A percentile compares a stretch with the other conserved stretches of the same genome.
Conservation (phyloP, 1,284 basidiomycete species). For the Moniliella sp. region DNA sequence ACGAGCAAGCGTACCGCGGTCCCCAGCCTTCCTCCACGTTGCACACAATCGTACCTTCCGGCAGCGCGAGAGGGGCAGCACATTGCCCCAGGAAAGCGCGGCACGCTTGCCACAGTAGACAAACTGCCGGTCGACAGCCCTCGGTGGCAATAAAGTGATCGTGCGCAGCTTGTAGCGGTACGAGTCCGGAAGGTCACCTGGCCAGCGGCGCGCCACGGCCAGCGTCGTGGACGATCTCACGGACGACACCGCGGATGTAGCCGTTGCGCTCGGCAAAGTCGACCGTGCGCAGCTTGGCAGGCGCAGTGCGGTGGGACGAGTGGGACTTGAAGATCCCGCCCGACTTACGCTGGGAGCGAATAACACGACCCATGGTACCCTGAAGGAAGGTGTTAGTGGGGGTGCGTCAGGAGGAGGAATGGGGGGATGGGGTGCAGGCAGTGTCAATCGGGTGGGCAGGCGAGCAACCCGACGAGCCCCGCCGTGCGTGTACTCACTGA, state of each 20-base stretch:
- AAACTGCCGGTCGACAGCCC: slow-evolving; percentile 86
- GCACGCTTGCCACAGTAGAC: slow-evolving; percentile 99
- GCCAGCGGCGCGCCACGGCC: slow-evolving; percentile 96
- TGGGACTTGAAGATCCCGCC: slow-evolving; percentile 33
- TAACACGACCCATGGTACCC: too few species aligned
- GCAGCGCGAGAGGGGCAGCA: slow-evolving; percentile 79
- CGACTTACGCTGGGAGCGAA: slow-evolving; percentile 28
- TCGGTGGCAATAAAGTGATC: slow-evolving; percentile 98
- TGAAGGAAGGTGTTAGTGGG: too few species aligned
- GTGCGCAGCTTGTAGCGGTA: slow-evolving; percentile 97
- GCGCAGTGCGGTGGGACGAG: slow-evolving; percentile 51
- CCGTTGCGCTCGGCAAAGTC: slow-evolving; percentile 96
- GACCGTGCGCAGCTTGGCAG: slow-evolving; percentile 77
- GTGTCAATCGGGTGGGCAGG: too few species aligned
- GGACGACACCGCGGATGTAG: slow-evolving; percentile 90
- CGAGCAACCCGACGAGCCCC: too few species aligned
- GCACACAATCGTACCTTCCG: slow-evolving; percentile 97
- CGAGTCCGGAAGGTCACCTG: slow-evolving; percentile 90
- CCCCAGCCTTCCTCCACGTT: slow-evolving; percentile 95
- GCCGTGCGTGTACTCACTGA: too few species aligned
- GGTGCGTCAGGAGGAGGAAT: too few species aligned
- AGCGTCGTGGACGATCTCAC: slow-evolving; percentile 97
- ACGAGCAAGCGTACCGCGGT: slow-evolving; percentile 85
- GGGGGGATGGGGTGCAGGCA: too few species aligned
- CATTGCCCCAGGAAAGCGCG: slow-evolving; percentile 76